Evolutionary conservation across 2,329 filamentous ascomycete species (phyloP), one percentile per base, ranked within the genome.

Genomic region (Epichloe bromicola): DNA sequence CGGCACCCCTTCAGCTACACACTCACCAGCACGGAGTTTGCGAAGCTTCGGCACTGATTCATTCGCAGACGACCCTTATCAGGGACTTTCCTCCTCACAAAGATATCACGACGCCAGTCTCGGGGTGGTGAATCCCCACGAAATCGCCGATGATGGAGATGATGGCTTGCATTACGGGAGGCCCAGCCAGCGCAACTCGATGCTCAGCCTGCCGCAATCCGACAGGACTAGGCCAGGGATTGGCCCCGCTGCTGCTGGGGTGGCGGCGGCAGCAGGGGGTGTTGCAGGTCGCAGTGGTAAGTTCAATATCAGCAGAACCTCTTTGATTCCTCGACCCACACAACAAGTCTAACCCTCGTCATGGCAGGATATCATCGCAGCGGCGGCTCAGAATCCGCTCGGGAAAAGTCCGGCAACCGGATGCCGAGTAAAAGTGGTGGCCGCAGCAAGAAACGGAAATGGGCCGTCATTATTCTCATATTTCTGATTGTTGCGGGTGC

Each of bases 61-160:
- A 55, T 81, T 78, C 61, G 69, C 72, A 33, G 82, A 85, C 58
- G 82, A 83, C 46, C 83, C 83, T 0, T 88, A 88, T 62, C 76
- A 78, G 51, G 75, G 77, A 57, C 17, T 46, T n/a, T 19, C 46
- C 12, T 8, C 42, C 3, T 50, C 42, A 14, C 37, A 43, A 4
- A 51, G 66, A 39, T 68, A 62, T 66, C 74, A 67, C 33, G 74
- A 75, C 53, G 67, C 74, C 23, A 65, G 70, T 8, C 67, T 82
- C 4, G 77, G 78, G 39, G 70, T 78, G 2, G 76, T 93, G 53
- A 83, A 95, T 63, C 88, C 89, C 3, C 80, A 86, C 60, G 82
- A 83, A 14, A 90, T 95, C 56, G 79, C 78, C 20, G 90, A 95
- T 63, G 90, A 96, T 61, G 88, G 87, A 30, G 90, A 95, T 60